These are phyloP conservation scores for Stachybotrys echinatus DNA, from an alignment of 2,329 filamentous ascomycete species.

Conservation along the genomic window DNA sequence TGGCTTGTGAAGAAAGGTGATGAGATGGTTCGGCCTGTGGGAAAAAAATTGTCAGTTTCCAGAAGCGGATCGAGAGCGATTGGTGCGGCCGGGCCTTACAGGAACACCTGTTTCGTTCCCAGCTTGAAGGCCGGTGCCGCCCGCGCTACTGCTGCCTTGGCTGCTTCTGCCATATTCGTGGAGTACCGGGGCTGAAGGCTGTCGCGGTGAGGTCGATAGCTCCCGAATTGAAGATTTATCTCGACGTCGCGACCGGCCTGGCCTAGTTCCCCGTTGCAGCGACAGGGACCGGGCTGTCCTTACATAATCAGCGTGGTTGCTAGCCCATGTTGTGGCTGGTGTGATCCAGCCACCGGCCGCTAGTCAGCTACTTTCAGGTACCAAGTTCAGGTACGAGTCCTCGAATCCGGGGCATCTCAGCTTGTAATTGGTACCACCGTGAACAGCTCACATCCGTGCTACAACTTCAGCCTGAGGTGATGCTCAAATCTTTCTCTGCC, in stretches of 20 bases:
- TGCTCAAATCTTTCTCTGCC: background rate
- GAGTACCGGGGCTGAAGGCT: constrained; percentile 11
- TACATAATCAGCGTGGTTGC: background rate
- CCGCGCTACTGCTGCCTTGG: constrained; percentile 26
- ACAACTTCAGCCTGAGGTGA: background rate
- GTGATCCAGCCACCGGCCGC: background rate
- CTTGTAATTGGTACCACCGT: background rate
- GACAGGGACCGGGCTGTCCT: background rate
- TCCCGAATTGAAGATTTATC: constrained; percentile 6
- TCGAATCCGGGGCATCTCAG: background rate
- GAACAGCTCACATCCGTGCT: background rate
- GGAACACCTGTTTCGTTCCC: constrained; percentile 49
- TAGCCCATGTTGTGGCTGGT: background rate
- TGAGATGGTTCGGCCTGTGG: constrained; percentile 69
- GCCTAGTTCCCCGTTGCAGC: too few species aligned
- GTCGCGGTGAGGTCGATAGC: constrained; percentile 8
- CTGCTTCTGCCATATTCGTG: constrained; percentile 32
- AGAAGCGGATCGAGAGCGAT: background rate
- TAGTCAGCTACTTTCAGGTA: background rate
- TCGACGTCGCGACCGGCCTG: background rate
- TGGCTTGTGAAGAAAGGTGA: constrained; percentile 71
- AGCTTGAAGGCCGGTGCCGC: constrained; percentile 38
- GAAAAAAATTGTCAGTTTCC: background rate
- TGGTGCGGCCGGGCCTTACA: constrained; percentile 36
- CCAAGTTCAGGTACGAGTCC: background rate